Evolutionary conservation across 208 protist genomes (phyloP).

Genomic region (Porcisia hertigi): DNA sequence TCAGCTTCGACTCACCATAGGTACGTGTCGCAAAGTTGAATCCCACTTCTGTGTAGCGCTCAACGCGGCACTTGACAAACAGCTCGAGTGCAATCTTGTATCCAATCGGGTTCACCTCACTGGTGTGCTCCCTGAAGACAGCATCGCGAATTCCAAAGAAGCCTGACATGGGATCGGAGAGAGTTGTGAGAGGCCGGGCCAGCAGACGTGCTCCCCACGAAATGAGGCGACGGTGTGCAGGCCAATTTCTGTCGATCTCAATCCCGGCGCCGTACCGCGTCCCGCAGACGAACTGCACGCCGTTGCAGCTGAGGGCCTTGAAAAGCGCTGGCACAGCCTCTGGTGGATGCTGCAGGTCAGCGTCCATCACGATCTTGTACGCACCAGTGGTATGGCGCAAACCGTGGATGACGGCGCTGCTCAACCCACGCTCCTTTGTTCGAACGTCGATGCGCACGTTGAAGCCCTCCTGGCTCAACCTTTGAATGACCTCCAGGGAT

Average conservation of each 20-base stretch:
- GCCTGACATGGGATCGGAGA: conserved; percentile 93
- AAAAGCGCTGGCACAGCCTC: conserved; percentile 77
- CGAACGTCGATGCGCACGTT: conserved; percentile 79
- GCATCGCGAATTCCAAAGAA: conserved; percentile 87
- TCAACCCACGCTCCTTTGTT: conserved; percentile 81
- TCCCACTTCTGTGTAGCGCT: conserved; percentile 69
- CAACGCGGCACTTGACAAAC: conserved; percentile 86
- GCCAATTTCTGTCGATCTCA: conserved; percentile 87
- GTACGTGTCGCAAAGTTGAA: conserved; percentile 85
- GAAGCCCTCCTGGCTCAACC: conserved; percentile 63
- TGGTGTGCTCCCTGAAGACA: conserved; percentile 50
- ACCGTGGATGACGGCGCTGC: conserved; percentile 90
- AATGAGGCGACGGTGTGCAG: conserved; percentile 84
- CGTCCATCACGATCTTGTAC: conserved; percentile 91
- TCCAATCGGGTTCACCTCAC: conserved; percentile 80
- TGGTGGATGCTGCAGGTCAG: conserved; percentile 93
- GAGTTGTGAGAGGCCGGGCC: conserved; percentile 82
- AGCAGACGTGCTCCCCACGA: conserved; percentile 84
- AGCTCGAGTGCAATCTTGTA: conserved; percentile 94
- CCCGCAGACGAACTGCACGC: conserved; percentile 88
- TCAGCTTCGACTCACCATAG: conserved; percentile 88
- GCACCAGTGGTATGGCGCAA: conserved; percentile 47
- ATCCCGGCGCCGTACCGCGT: conserved; percentile 83
- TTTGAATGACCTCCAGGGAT: conserved; percentile 75
- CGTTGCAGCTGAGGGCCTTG: conserved; percentile 48